Base-by-base conservation (phyloP, 202 grass and related monocot genomes). In the Digitaria exilis region DNA sequence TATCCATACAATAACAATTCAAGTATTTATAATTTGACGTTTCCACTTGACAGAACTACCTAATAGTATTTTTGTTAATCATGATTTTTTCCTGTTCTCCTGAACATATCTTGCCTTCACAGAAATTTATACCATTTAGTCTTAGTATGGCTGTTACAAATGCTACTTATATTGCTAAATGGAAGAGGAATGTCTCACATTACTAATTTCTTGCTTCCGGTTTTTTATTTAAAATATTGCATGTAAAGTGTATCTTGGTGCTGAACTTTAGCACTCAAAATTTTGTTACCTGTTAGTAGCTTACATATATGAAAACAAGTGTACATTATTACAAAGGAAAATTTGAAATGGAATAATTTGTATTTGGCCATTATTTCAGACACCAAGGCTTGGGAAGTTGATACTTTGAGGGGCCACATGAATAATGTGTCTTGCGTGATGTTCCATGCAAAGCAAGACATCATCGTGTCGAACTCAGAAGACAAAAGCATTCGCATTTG, bases 381-480 rank as follows among this genome's bases (percentile, higher is more conserved):
- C 65, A 94, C 91, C 16, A 99, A 99, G 86, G 96, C 96, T 80
- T 99, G 96, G 96, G 96, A 99, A 82, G 96, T 99, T 48, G 96
- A 99, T 84, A 99, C 96, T 74, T 85, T 99, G 66, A 89, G 96
- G 82, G 96, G 96, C 0, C 96, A 98, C 86, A 94, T 94, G 92
- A 97, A 92, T 80, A 97, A 97, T 51, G 94, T 97, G 39, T 97
- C 94, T 7, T 97, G 92, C 17, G 94, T 97, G n/a, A 83, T 97
- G 91, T 97, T 97, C 88, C 94, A 97, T 14, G 89, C 90, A 12
- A 97, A 92, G 84, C 92, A 94, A 51, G 94, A 97, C 65, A 94
- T 97, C 51, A 97, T 97, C 2, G 92, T 97, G 26, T 97, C 94
- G 43, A 97, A 97, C 78, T 97, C 94, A 56, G 94, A 97, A 85